These are phyloP conservation scores for Laguncularia racemosa DNA, from an alignment of 345 rosid species.

Conservation along the genomic window DNA sequence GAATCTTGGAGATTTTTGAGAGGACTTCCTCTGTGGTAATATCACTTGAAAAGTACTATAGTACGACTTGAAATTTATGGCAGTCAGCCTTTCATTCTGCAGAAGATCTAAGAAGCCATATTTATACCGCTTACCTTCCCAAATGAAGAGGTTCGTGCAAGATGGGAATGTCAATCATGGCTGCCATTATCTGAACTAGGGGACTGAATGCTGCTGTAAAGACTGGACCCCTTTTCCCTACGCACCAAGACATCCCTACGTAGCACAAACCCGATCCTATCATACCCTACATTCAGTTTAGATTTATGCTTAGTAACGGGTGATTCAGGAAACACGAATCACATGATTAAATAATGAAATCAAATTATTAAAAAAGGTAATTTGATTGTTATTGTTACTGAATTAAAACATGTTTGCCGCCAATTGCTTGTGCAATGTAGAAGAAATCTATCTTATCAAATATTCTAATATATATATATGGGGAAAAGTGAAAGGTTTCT, in stretches of 20 bases:
- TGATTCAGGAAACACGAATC: not conserved
- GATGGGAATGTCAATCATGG: conserved; percentile 44
- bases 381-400: not conserved
- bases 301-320: too few relatives aligned
- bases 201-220: conserved; percentile 64
- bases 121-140: conserved; percentile 40
- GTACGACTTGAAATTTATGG: not conserved
- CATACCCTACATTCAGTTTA: conserved; percentile 33
- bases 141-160: conserved; percentile 43
- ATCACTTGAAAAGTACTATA: too few relatives aligned
- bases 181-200: conserved; percentile 48
- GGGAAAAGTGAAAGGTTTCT: too few relatives aligned
- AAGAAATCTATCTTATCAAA: too few relatives aligned
- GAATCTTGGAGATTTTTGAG: not conserved
- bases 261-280: conserved; percentile 50
- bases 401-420: too few relatives aligned
- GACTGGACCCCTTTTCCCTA: conserved; percentile 53
- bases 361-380: not conserved
- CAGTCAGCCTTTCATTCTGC: not conserved
- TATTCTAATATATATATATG: too few relatives aligned
- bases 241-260: conserved; percentile 69
- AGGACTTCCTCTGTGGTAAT: too few relatives aligned
- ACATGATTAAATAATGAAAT: not conserved
- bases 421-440: too few relatives aligned
- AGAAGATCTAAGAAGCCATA: not conserved